Percentiles rank a stretch among this genome's conserved stretches.
Conservation (phyloP, 139 green algal genomes). For the Tetradesmus obliquus region DNA sequence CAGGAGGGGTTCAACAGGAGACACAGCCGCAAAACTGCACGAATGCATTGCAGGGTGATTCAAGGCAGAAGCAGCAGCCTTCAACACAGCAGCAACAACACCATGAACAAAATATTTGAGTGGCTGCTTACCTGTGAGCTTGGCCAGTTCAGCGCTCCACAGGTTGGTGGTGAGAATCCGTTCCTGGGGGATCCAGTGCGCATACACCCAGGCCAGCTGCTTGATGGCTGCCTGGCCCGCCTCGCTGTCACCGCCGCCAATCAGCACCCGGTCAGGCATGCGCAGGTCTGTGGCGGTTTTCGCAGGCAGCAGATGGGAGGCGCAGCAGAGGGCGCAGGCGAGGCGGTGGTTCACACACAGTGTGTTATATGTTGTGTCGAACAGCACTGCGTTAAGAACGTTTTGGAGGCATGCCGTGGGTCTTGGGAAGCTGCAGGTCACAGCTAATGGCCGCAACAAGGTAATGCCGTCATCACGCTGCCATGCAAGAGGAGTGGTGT, state of each 20-base stretch:
- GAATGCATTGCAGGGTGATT: neutral
- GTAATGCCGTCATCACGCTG: neutral
- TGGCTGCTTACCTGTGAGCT: conserved; percentile 77
- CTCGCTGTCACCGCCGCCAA: conserved; percentile 55
- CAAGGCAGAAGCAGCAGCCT: neutral
- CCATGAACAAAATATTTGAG: neutral
- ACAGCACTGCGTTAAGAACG: neutral
- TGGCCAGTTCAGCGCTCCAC: conserved; percentile 98
- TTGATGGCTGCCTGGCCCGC: conserved; percentile 55
- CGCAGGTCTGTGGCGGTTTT: neutral
- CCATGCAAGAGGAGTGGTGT: neutral
- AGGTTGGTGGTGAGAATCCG: conserved; percentile 97
- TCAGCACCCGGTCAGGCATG: conserved; percentile 42
- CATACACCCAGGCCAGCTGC: conserved; percentile 90
- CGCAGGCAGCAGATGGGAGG: neutral
- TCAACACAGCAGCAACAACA: neutral
- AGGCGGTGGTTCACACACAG: neutral
- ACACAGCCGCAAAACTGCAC: neutral
- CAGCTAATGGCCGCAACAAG: neutral
- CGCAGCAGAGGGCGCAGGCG: neutral
- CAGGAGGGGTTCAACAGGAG: neutral
- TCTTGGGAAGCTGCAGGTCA: neutral
- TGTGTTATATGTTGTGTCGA: neutral
- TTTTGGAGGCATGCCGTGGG: neutral
- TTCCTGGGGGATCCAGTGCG: conserved; percentile 95